These are phyloP conservation scores for Aschersonia sp. DNA, from an alignment of 2,329 filamentous ascomycete genomes.

Conservation along the genomic window DNA sequence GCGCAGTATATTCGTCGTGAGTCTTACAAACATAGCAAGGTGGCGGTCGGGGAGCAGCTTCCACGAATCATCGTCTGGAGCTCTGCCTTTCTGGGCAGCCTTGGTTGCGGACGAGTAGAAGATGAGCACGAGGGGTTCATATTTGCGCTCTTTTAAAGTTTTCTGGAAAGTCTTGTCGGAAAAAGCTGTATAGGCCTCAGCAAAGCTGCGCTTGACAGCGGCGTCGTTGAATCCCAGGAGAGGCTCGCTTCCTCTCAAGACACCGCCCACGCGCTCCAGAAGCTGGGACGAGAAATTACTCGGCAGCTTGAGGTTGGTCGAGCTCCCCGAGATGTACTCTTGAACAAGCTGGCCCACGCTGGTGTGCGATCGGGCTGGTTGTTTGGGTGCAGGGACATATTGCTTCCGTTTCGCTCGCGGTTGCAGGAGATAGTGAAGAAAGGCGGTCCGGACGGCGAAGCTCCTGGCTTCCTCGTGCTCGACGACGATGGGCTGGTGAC, in stretches of 20 bases:
- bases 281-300: slow-evolving; percentile 36
- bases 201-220: slow-evolving; percentile 86
- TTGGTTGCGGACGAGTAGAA: slow-evolving; percentile 94
- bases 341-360: slow-evolving; percentile 77
- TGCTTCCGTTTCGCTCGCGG: slow-evolving; percentile 81
- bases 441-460: slow-evolving; percentile 80
- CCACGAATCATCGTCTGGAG: slow-evolving; percentile 72
- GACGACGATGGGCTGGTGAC: slow-evolving; percentile 31
- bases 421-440: slow-evolving; percentile 83
- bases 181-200: slow-evolving; percentile 83
- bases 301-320: slow-evolving; percentile 39
- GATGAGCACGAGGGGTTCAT: slow-evolving; percentile 85
- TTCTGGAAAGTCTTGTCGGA: slow-evolving; percentile 80
- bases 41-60: slow-evolving; percentile 88
- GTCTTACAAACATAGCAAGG: slow-evolving; percentile 81
- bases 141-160: slow-evolving; percentile 79
- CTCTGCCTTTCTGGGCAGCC: slow-evolving; percentile 59
- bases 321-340: slow-evolving; percentile 52
- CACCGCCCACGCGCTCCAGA: slow-evolving; percentile 63
- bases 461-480: slow-evolving; percentile 74
- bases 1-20: slow-evolving; percentile 66
- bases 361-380: slow-evolving; percentile 47
- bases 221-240: slow-evolving; percentile 82
- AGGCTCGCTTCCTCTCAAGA: slow-evolving; percentile 68
- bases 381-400: slow-evolving; percentile 56